Base-by-base conservation (phyloP, 2,329 filamentous ascomycete species). In the Leptographium procerum region DNA sequence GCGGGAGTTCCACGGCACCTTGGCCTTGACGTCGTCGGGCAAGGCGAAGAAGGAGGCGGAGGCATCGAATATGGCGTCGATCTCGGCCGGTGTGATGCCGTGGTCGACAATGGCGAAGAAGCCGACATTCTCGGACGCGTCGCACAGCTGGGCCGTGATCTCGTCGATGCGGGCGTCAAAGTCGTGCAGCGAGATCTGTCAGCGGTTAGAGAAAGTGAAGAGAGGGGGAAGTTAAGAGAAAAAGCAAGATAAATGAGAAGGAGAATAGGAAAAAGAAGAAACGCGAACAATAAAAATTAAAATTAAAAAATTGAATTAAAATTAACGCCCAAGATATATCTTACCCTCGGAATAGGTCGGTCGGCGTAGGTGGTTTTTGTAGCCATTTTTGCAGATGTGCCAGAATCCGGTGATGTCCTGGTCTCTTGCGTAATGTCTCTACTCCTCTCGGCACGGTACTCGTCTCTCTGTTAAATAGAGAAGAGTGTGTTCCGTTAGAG, bases 41-140 rank as follows among this genome's bases (percentile, higher is more conserved):
- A 83, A 73, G 9, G 70, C 64, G 67, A 84, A 84, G 71, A 84
- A 83, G 11, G 67, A 63, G 58, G 75, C 71, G 0, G 71, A 70
- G 9, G 62, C 64, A 2, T 43, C 19, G 58, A 72, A 72, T 61
- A 69, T 68, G 33, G 56, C 60, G 22, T 81, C 74, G 19, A 84
- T 77, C 31, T 78, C 74, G 16, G 69, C 62, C 33, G 69, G 56
- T 6, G 69, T 48, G 60, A 71, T 60, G 68, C 72, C 65, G 59
- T 83, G 80, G 63, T 83, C 73, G 24, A 76, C 69, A 3, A 84
- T 63, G 28, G 73, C 76, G 68, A 84, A 84, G 72, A 84, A 84
- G 10, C 81, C 81, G 45, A 78, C 77, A 8, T 79, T 80, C 62
- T 83, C 78, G 0, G 81, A 77, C 4, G 81, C 80, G 36, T 74